phyloP scores from a whole-genome alignment of 1,139 yeast genomes.

The Pneumocystis wakefieldiae region DNA sequence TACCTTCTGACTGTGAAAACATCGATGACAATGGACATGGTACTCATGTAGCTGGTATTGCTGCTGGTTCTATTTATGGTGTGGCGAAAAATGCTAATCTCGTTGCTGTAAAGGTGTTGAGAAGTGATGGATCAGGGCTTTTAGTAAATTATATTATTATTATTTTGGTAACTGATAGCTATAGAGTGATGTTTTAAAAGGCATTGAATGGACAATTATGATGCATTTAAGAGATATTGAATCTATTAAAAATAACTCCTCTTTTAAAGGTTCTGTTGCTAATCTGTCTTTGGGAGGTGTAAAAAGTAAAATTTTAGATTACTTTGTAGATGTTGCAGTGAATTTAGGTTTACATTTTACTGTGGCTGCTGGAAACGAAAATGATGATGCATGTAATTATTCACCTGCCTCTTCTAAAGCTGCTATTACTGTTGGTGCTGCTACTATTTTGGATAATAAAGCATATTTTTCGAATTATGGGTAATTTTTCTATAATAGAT shows the following conservation, averaged over 20 bases:
- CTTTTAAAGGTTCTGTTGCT: constrained; percentile 36
- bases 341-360: constrained; percentile 46
- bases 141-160: constrained; percentile 17
- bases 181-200: constrained; percentile 32
- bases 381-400: constrained; percentile 45
- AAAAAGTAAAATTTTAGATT: constrained; percentile 36
- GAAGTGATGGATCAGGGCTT: constrained; percentile 35
- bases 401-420: constrained; percentile 48
- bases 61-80: constrained; percentile 46
- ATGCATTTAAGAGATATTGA: constrained; percentile 25
- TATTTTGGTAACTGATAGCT: background rate
- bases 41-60: constrained; percentile 42
- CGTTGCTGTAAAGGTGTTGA: constrained; percentile 43
- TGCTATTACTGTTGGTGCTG: constrained; percentile 50
- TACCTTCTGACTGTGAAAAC: constrained; percentile 71
- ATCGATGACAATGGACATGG: constrained; percentile 92
- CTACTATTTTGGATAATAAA: constrained; percentile 34
- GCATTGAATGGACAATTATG: constrained; percentile 31
- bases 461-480: constrained; percentile 53
- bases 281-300: constrained; percentile 54
- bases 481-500: constrained; percentile 65
- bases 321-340: constrained; percentile 46
- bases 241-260: constrained; percentile 23
- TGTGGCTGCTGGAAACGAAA: constrained; percentile 55
- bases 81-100: constrained; percentile 49